Base-by-base conservation (phyloP, 1,139 yeast species). In the Eremothecium cymbalariae region DNA sequence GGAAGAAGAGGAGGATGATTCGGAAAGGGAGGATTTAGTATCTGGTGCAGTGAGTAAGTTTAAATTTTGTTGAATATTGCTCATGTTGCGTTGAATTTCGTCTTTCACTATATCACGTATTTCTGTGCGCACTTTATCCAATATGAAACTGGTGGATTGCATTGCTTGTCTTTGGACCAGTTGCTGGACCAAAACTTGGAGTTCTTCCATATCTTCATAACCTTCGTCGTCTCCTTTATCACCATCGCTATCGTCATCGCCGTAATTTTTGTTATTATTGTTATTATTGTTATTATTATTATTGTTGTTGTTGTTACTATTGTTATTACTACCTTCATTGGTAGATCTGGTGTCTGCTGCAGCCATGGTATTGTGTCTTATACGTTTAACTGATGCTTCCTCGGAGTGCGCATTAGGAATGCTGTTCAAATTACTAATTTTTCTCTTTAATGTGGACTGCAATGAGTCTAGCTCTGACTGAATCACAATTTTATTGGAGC, bases 181-280 rank as follows among this genome's bases (percentile, higher is more conserved):
- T 26, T 46, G 47, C 19, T 53, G 47, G 6, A 54, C 48, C 44
- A 54, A 40, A n/a, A 37, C 33, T 25, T 50, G 48, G 25, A 54
- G 39, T 33, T 53, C 55, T 28, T 51, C 48, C 35, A 34, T 21
- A 26, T 33, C 37, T 11, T 34, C 46, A 20, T 38, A 36, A 11
- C 40, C 44, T n/a, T 26, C 29, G 7, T 13, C 29, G 7, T 24
- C 26, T n/a, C 14, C 29, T 7, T 13, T 18, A 8, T 24, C 26
- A 24, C 13, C 26, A 12, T 25, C 28, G n/a, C 4, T 9, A 6
- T 8, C 25, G 25, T 23, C 25, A 14, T 16, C 30, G 4, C 15
- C 30, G 5, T n/a, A 17, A n/a, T 27, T 16, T 5, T 14, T n/a
- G 7, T n/a, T n/a, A n/a, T n/a, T n/a, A n/a, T n/a, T n/a, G n/a